phyloP scores from a whole-genome alignment of 345 rosid species.

The Arabidopsis suecica region DNA sequence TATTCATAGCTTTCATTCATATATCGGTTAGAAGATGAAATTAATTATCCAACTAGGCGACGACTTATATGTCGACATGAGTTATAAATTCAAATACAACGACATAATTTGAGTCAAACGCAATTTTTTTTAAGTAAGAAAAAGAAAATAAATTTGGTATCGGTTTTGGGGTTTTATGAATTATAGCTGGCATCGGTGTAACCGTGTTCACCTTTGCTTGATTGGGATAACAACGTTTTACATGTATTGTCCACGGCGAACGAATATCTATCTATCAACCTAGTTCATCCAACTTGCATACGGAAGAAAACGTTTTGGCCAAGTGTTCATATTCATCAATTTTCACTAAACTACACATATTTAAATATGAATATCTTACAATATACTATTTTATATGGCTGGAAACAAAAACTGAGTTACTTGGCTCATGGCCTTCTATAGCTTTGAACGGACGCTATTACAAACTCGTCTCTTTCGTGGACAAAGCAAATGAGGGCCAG shows the following conservation, averaged over 20 bases:
- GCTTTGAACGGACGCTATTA: conserved; percentile 35
- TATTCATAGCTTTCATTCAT: conserved; percentile 5
- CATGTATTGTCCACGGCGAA: not conserved
- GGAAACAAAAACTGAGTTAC: conserved; percentile 14
- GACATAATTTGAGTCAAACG: conserved; percentile 4
- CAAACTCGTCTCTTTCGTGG: conserved; percentile 23
- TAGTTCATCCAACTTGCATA: not conserved
- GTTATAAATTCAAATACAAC: not conserved
- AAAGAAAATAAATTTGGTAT: not conserved
- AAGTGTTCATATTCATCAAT: not conserved
- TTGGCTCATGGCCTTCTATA: conserved; percentile 26
- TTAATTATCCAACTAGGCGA: conserved; percentile 24
- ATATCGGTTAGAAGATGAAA: conserved; percentile 30
- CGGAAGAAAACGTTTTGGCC: not conserved
- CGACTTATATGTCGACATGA: conserved; percentile 30
- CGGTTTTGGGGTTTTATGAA: not conserved
- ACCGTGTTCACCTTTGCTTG: not conserved
- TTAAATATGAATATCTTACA: not conserved
- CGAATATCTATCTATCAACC: not conserved
- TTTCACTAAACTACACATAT: not conserved
- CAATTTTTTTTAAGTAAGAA: not conserved
- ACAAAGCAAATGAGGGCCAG: conserved; percentile 33
- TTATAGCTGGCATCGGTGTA: not conserved
- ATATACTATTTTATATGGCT: conserved; percentile 16
- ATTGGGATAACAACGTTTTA: not conserved